Evolutionary conservation across 495 filamentous ascomycete species (phyloP), one percentile per base, ranked within the genome.

Genomic region (Elasticomyces elasticus): DNA sequence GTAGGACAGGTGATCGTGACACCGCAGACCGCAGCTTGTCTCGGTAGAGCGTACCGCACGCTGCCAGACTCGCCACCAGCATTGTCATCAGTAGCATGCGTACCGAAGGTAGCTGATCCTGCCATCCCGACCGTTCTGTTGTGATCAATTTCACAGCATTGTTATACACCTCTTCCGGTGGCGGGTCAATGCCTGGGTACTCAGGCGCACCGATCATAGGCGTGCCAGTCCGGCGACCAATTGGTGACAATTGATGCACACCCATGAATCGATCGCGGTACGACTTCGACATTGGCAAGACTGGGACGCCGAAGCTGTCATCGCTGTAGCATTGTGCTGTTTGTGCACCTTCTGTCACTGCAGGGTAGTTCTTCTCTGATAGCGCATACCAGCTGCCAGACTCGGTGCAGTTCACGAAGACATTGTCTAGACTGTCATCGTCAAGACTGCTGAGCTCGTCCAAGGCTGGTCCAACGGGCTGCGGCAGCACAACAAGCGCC

Each of bases 321-420:
- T 76, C 73, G 35, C 74, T 73, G 55, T 84, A 81, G 58, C 80
- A 81, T 49, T 76, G 74, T 1, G 89, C 89, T 54, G 73, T 69
- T 54, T 73, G 67, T 3, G 84, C 82, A 5, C 81, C 79, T 22
- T 85, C 79, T 10, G 89, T 82, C 20, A 91, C 84, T 7, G 86
- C 66, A 7, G 92, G 92, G 61, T 95, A 98, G 3, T 80, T 84
- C 51, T 68, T 78, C 48, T 94, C 91, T 0, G 92, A 95, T 69
- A 98, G 79, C 17, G 90, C 92, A 68, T 91, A 98, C 88, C 90
- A 96, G 54, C 87, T 83, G 33, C 89, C 90, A 33, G 75, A 74
- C 58, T 85, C 79, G 7, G 88, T 96, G 51, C 82, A 83, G 63
- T 95, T 94, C 44, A 98, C 78, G 65, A 92, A 95, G 2, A 95